phyloP scores from a whole-genome alignment of 1,284 basidiomycete species.

The Flammula alnicola region DNA sequence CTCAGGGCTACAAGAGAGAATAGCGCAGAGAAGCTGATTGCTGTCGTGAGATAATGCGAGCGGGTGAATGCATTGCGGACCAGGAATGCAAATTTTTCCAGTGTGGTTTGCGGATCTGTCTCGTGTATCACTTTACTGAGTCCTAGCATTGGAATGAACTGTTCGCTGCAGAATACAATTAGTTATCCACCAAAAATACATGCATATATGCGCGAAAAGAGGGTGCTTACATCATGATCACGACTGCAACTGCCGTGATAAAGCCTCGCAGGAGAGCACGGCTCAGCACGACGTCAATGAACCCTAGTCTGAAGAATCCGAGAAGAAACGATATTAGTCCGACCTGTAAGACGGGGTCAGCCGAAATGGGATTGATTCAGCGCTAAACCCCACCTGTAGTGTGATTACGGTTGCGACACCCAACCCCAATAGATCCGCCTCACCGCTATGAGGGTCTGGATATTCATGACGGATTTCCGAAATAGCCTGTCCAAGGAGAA shows the following conservation, averaged over 20 bases:
- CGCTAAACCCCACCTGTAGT: too few relatives aligned
- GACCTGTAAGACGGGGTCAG: too few relatives aligned
- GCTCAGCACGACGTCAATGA: slow-evolving; percentile 94
- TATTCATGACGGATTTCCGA: slow-evolving; percentile 68
- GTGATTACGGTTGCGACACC: slow-evolving; percentile 79
- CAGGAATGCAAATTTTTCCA: slow-evolving; percentile 83
- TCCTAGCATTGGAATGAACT: slow-evolving; percentile 83
- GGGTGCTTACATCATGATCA: slow-evolving; percentile 70
- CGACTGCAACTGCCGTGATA: slow-evolving; percentile 77
- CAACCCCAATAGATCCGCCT: slow-evolving; percentile 63
- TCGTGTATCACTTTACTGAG: slow-evolving; percentile 60
- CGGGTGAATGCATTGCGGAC: slow-evolving; percentile 61
- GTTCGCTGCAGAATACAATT: slow-evolving; percentile 55
- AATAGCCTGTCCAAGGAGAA: slow-evolving; percentile 89
- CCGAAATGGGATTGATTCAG: too few relatives aligned
- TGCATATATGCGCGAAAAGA: too few relatives aligned
- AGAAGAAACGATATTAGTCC: slow-evolving; percentile 88
- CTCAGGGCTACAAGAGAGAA: slow-evolving; percentile 66
- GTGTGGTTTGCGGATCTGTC: slow-evolving; percentile 64
- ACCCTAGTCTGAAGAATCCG: slow-evolving; percentile 89
- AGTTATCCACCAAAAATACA: too few relatives aligned
- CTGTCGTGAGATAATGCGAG: slow-evolving; percentile 68
- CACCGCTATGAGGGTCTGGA: slow-evolving; percentile 54
- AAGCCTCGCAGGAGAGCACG: slow-evolving; percentile 89
- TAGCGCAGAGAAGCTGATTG: slow-evolving; percentile 75